Base-by-base conservation (phyloP, 2,329 filamentous ascomycete genomes). In the Scytalidium sp. region DNA sequence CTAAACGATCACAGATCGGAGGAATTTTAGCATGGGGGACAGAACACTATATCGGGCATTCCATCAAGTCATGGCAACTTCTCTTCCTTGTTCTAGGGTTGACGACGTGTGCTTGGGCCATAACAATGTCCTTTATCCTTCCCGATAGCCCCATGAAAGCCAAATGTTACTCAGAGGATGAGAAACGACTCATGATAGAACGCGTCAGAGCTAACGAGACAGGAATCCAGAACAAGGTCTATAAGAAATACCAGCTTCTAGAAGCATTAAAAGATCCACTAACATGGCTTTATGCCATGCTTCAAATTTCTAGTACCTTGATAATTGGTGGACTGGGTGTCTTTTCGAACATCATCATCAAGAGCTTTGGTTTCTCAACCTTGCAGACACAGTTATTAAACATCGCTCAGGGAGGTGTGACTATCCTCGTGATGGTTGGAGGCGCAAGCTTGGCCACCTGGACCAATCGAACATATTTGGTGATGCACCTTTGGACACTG, bases 71-170 rank as follows among this genome's bases (percentile, higher is more conserved):
- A 8, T 73, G 71, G 70, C 70, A 73, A 45, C 66, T 70, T 3
- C 61, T 74, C 3, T 75, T 75, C 52, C 59, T 75, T 5, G 63
- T 71, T 6, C 65, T 74, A 8, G 73, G 73, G 1, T 54, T 64
- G 3, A 52, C 65, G 1, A 74, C 68, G 2, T 61, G 60, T 8
- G 50, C 60, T 3, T 69, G 63, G 62, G 68, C 66, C 15, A 45
- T 65, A 19, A 62, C 70, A 13, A 64, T 73, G 45, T 63, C 65
- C 9, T 64, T 64, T 54, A 69, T 64, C 55, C 36, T 60, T 1
- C 56, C 56, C 0, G 58, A 60, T 21, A 50, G 46, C 23, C 58
- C 58, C 3, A 52, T 59, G 27, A 54, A 51, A 47, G 56, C 57
- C 3, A 59, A 49, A 17, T 54, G 53, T 20, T 54, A 57, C 41